Evolutionary conservation across 768 basidiomycete genomes (phyloP).

Genomic region (Dacryopinax primogenitus): DNA sequence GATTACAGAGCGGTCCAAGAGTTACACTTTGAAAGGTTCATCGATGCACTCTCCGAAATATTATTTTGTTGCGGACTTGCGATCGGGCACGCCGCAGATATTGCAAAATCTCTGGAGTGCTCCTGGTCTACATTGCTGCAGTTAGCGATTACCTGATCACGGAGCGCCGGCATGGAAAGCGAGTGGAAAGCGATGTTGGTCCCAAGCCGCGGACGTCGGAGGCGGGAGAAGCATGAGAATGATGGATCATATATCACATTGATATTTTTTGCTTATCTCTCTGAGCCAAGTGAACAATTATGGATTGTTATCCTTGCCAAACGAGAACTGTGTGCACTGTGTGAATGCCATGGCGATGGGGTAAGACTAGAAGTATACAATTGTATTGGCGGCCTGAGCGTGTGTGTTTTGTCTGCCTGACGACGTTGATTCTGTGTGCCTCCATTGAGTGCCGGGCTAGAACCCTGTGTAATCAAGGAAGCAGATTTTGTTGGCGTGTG

Average conservation of each 20-base stretch:
- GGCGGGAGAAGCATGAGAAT: not conserved
- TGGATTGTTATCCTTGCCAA: not conserved
- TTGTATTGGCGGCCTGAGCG: not conserved
- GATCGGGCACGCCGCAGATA: constrained; percentile 86
- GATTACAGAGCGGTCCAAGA: constrained; percentile 79
- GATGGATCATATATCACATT: too few species aligned
- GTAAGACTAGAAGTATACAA: too few species aligned
- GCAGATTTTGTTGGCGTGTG: not conserved
- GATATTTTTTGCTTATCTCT: too few species aligned
- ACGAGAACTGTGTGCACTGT: too few species aligned
- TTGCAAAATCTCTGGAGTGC: constrained; percentile 82
- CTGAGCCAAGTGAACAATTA: too few species aligned
- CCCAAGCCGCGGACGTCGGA: not conserved
- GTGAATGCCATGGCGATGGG: not conserved
- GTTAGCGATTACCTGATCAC: constrained; percentile 89
- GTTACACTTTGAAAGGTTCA: constrained; percentile 86
- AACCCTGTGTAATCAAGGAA: not conserved
- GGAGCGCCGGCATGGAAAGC: constrained; percentile 48
- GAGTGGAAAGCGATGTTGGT: too few species aligned
- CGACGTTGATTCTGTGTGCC: too few species aligned
- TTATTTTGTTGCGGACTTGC: constrained; percentile 94
- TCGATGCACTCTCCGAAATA: constrained; percentile 87
- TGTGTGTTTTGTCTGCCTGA: not conserved
- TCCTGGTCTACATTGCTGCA: constrained; percentile 96
- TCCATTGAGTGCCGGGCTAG: constrained; percentile 7